Base-by-base conservation (phyloP, 257 asterid species). In the Lycium barbarum region DNA sequence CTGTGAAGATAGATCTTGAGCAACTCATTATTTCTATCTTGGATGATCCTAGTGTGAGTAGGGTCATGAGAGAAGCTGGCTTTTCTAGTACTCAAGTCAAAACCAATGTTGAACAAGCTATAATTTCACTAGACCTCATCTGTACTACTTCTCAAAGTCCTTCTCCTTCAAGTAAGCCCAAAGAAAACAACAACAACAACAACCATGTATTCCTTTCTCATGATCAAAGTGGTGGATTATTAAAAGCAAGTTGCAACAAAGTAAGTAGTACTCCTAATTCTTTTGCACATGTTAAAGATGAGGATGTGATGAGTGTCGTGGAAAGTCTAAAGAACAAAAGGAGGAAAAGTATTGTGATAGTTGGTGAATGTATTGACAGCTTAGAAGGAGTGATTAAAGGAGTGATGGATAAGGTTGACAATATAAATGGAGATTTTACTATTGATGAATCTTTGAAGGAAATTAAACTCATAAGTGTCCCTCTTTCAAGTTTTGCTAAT, bases 11-110 rank as follows among this genome's bases (percentile, higher is more conserved):
- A 80, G 98, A 94, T 90, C 87, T 95, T 47, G 94, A 94, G 79
- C 99, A 92, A 91, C 95, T 95, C 26, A 88, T 95, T 35, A 82
- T 95, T n/a, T 94, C 99, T 8, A 95, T 95, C 13, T 35, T 95
- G 26, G 98, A 93, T 84, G 99, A 95, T 73, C 99, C 99, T 12
- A 94, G 98, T 85, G 99, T 95, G 3, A 95, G 99, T 85, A 88
- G 98, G 79, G 99, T 94, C 51, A 94, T 95, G 99, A 89, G 91
- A 43, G 98, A 95, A 83, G 99, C 99, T 13, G 94, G 98, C 4
- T 95, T 95, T 85, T 92, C 93, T 6, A 95, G 99, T 74, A 91
- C 92, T 1, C 98, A 94, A 82, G 98, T 95, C 11, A 95, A 95
- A 87, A 83, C 10, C 87, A 94, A 92, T 74, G 93, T 94, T 6